Evolutionary conservation across 2,329 filamentous ascomycete species (phyloP).

Genomic region (Fusarium napiforme): DNA sequence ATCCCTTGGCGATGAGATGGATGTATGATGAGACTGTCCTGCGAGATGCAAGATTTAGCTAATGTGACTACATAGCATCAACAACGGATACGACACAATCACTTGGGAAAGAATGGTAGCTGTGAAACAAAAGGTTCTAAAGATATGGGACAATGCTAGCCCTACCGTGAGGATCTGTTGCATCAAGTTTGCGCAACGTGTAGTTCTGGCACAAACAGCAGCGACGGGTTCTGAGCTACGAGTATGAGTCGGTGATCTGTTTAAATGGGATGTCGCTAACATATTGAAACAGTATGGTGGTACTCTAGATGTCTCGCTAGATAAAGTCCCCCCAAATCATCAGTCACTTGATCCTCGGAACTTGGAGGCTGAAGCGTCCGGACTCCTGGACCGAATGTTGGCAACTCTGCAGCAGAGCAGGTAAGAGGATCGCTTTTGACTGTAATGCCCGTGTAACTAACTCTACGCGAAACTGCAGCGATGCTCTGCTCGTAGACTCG

Average conservation of each 20-base stretch:
- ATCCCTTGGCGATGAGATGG: constrained; percentile 90
- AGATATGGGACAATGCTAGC: constrained; percentile 84
- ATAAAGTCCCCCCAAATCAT: constrained; percentile 86
- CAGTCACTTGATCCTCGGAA: constrained; percentile 80
- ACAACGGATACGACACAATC: constrained; percentile 82
- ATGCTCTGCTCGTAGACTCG: constrained; percentile 88
- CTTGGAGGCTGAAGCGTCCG: constrained; percentile 92
- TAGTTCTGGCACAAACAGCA: constrained; percentile 92
- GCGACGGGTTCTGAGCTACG: constrained; percentile 83
- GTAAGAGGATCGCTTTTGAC: constrained; percentile 59
- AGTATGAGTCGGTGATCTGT: constrained; percentile 59
- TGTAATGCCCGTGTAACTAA: constrained; percentile 1
- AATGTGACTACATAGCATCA: constrained; percentile 70
- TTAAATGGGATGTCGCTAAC: constrained; percentile 21
- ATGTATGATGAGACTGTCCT: constrained; percentile 75
- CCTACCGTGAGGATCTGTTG: constrained; percentile 89
- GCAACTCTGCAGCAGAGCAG: constrained; percentile 85
- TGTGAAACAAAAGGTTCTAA: constrained; percentile 90
- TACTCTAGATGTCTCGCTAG: constrained; percentile 80
- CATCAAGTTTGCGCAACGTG: constrained; percentile 95
- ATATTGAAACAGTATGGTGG: constrained; percentile 54
- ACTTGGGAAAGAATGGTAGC: constrained; percentile 89
- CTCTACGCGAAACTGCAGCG: constrained; percentile 61
- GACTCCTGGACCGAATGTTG: constrained; percentile 88
- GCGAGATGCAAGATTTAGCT: constrained; percentile 33